A percentile compares a stretch with the other conserved stretches of the same genome.
Evolutionary conservation across 75 land plant species (phyloP).

Genomic region (Pseudotsuga menziesii): DNA sequence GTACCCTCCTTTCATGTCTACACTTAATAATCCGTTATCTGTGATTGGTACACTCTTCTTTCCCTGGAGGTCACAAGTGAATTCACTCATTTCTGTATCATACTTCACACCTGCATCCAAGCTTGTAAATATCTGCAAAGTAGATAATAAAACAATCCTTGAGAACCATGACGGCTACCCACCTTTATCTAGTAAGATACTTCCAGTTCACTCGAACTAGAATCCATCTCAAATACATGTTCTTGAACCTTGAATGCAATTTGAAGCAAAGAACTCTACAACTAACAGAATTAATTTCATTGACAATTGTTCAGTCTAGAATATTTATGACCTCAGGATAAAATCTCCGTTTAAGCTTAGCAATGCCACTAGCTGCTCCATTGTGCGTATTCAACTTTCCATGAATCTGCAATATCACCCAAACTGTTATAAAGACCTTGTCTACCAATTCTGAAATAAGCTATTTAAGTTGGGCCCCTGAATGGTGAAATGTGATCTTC

Average conservation of each 20-base stretch:
- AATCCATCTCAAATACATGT: not conserved
- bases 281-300: no score
- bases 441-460: not conserved
- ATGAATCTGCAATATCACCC: conserved; percentile 27
- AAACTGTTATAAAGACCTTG: not conserved
- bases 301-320: not conserved
- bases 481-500: not conserved
- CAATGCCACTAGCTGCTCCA: conserved; percentile 29
- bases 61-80: conserved; percentile 41
- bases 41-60: conserved; percentile 47
- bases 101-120: conserved; percentile 44
- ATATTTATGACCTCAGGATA: conserved; percentile 27
- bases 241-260: not conserved
- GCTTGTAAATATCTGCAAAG: conserved; percentile 35
- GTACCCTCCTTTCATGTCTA: conserved; percentile 43
- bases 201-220: not conserved
- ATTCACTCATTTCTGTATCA: conserved; percentile 31
- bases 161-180: not conserved
- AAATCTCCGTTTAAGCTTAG: conserved; percentile 43
- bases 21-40: conserved; percentile 35
- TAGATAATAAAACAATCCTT: conserved; percentile 6
- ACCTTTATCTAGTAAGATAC: not conserved
- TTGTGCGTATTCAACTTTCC: conserved; percentile 45
- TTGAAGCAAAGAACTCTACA: not conserved
- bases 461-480: not conserved